Percentiles rank a stretch among this genome's conserved stretches.
Evolutionary conservation across 2,329 filamentous ascomycete species (phyloP).

Genomic region (Colletotrichum tropicicola): DNA sequence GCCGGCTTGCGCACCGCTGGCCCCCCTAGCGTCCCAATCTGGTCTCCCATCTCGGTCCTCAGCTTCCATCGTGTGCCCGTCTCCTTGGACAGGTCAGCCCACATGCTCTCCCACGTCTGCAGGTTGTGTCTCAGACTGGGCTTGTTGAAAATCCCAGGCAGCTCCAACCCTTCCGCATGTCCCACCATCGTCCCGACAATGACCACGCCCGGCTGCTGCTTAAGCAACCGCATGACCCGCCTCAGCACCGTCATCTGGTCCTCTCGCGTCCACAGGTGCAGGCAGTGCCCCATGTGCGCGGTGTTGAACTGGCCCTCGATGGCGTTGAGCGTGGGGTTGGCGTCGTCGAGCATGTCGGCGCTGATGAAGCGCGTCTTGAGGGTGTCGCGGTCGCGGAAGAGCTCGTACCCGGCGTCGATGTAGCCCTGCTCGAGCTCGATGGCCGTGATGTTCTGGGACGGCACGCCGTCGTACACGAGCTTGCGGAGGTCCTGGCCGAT

Average conservation of each 20-base stretch:
- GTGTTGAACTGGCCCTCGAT: conserved; percentile 32
- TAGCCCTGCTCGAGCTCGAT: conserved; percentile 34
- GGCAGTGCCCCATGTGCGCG: conserved; percentile 36
- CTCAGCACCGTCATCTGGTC: conserved; percentile 29
- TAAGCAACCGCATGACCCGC: conserved; percentile 17
- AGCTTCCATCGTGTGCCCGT: conserved; percentile 27
- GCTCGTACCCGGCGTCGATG: conserved; percentile 36
- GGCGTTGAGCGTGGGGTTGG: conserved; percentile 28
- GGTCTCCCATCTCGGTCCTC: background rate
- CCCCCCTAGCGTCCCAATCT: background rate
- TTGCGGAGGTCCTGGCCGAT: conserved; percentile 39
- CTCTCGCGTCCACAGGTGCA: conserved; percentile 36
- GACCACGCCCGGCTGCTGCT: conserved; percentile 10
- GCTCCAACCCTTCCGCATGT: conserved; percentile 16
- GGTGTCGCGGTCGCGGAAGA: conserved; percentile 37
- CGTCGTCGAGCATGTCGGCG: conserved; percentile 33
- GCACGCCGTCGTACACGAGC: conserved; percentile 36
- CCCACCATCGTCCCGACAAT: conserved; percentile 29
- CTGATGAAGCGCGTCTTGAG: conserved; percentile 33
- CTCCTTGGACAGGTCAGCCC: conserved; percentile 27
- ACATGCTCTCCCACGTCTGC: conserved; percentile 30
- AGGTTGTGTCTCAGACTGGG: conserved; percentile 20
- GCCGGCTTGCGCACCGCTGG: background rate
- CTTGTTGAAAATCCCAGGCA: background rate
- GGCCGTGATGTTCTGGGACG: conserved; percentile 32